Conservation (phyloP, 2,329 filamentous ascomycete species). For the Stylonectria norvegica region DNA sequence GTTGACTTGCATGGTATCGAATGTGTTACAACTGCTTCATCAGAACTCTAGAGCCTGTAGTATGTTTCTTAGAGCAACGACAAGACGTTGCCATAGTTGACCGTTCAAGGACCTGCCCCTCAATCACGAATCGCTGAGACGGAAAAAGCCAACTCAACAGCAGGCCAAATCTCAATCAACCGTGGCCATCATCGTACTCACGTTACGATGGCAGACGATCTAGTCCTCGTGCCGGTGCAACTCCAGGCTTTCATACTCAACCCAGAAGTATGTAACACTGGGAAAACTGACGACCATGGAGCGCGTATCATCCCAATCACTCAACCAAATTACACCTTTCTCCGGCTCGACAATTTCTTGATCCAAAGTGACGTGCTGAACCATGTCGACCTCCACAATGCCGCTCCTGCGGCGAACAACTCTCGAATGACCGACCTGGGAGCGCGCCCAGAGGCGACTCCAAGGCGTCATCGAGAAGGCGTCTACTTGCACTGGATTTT, state of each 20-base stretch:
- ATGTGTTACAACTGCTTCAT: too few relatives aligned
- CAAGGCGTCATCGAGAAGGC: conserved; percentile 32
- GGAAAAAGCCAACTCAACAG: too few relatives aligned
- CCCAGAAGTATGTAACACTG: conserved; percentile 25
- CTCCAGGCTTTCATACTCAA: conserved; percentile 33
- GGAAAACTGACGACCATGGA: conserved; percentile 15
- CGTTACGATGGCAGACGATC: neutral
- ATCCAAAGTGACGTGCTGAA: conserved; percentile 38
- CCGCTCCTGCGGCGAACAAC: conserved; percentile 31
- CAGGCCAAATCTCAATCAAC: too few relatives aligned
- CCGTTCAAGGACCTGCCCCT: too few relatives aligned
- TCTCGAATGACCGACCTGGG: conserved; percentile 37
- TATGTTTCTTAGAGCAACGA: too few relatives aligned
- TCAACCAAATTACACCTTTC: conserved; percentile 45
- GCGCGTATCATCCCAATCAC: conserved; percentile 38
- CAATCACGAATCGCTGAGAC: too few relatives aligned
- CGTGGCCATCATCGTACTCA: too few relatives aligned
- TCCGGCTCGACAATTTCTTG: conserved; percentile 36
- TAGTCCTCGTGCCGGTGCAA: conserved; percentile 27
- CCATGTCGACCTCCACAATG: conserved; percentile 36
- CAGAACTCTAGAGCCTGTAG: too few relatives aligned
- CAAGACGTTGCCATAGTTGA: too few relatives aligned
- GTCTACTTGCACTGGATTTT: conserved; percentile 43
- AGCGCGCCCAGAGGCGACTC: conserved; percentile 1
- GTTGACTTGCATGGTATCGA: too few relatives aligned